phyloP scores from a whole-genome alignment of 2,329 filamentous ascomycete genomes.

The Aspergillus hortae region DNA sequence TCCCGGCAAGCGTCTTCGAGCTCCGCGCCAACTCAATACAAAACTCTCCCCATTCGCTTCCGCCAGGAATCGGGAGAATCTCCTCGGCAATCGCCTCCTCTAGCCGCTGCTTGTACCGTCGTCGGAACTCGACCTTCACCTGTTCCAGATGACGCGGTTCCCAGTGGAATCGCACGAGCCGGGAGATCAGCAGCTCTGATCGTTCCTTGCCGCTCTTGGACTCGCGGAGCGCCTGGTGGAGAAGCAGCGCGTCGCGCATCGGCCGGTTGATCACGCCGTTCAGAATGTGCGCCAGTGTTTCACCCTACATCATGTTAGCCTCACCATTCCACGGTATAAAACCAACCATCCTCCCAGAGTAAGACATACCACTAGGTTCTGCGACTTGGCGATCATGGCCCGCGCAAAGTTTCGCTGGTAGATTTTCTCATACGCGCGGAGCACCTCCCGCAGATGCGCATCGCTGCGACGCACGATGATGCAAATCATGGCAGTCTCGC shows the following conservation, averaged over 20 bases:
- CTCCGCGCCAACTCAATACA: conserved; percentile 59
- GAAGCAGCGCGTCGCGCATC: conserved; percentile 82
- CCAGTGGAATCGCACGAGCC: conserved; percentile 90
- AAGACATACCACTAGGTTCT: conserved; percentile 80
- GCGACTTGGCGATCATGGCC: conserved; percentile 82
- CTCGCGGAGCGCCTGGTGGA: conserved; percentile 83
- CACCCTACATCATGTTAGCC: conserved; percentile 61
- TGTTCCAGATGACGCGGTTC: conserved; percentile 75
- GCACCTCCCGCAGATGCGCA: conserved; percentile 72
- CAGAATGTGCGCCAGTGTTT: conserved; percentile 89
- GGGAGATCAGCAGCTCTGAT: conserved; percentile 80
- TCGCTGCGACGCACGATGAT: conserved; percentile 81
- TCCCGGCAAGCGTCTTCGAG: conserved; percentile 20
- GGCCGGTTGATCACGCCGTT: conserved; percentile 96
- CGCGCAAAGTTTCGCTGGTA: conserved; percentile 80
- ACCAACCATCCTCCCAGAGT: too few species aligned
- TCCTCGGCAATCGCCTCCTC: conserved; percentile 75
- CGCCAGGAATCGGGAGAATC: conserved; percentile 54
- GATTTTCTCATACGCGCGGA: conserved; percentile 69
- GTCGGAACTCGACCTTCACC: conserved; percentile 75
- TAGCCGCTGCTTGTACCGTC: conserved; percentile 71
- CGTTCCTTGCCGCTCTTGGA: conserved; percentile 69
- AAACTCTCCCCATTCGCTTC: conserved; percentile 68
- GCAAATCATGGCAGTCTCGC: conserved; percentile 81
- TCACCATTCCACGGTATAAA: background rate